Base-by-base conservation (phyloP, 805 yeast species). In the Barnettozyma pratensis region DNA sequence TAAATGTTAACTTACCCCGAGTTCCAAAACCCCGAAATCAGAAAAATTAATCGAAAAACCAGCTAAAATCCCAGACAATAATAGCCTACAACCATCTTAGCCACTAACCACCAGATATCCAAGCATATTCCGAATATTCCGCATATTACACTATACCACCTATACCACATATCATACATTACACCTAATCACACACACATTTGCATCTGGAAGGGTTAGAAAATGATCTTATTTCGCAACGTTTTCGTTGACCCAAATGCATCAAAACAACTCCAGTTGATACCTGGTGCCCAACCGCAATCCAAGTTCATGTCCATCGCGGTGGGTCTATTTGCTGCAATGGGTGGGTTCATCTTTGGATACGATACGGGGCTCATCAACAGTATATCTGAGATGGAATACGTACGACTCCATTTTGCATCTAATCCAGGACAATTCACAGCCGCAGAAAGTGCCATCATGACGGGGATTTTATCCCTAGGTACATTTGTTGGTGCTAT, bases 321-420 rank as follows among this genome's bases (percentile, higher is more conserved):
- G 7, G 91, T 89, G 4, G 96, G 96, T 50, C 61, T 79, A 26
- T 82, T 88, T 51, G 92, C 94, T 9, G 95, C 96, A 11, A 77
- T 87, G n/a, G 96, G 96, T 29, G 97, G 96, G 0, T 86, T 89
- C 62, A 70, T 89, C 39, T 89, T 85, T 62, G 96, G 96, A 1
- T 90, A 87, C 62, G 96, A 89, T 64, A 89, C 97, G 0, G 96
- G 96, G 1, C 69, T 87, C 42, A 84, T 88, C 45, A 88, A 88
- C 62, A 88, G 87, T 52, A 69, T 89, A 6, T 62, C 85, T 46
- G 94, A 87, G 53, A 87, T 90, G 95, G 57, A 67, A 10, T 86
- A 77, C 61, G 89, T 89, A 39, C 71, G 73, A 38, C 51, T 66
- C 2, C 71, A 76, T 41, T 79, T 87, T 54, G 79, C 92, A 1